A percentile compares a stretch with the other conserved stretches of the same genome.
Evolutionary conservation across 352 stramenopile species (phyloP).

Genomic region (Phytopythium delawarense): DNA sequence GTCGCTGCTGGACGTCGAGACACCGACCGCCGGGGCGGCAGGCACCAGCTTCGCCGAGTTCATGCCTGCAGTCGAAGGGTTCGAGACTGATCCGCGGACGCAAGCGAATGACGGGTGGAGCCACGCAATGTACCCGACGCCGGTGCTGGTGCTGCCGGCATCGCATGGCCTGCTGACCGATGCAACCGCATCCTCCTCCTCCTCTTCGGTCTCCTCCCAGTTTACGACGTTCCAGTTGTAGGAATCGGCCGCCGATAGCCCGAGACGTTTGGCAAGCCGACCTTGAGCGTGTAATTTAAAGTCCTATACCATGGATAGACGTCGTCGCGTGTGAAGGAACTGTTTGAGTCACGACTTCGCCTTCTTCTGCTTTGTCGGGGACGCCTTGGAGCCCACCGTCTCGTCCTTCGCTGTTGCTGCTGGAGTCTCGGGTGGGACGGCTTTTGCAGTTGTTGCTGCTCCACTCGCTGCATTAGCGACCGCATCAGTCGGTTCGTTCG

Average conservation of each 20-base stretch:
- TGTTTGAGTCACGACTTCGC: not conserved
- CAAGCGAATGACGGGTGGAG: not conserved
- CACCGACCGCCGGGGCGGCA: slow-evolving; percentile 7
- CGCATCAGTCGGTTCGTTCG: not conserved
- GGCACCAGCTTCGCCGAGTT: not conserved
- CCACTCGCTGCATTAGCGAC: not conserved
- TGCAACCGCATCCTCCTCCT: not conserved
- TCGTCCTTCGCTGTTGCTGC: not conserved
- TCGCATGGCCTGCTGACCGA: slow-evolving; percentile 6
- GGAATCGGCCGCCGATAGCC: not conserved
- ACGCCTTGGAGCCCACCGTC: not conserved
- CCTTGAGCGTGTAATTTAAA: slow-evolving; percentile 4
- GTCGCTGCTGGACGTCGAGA: slow-evolving; percentile 29
- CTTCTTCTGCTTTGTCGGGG: not conserved
- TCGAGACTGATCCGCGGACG: not conserved
- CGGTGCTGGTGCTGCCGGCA: not conserved
- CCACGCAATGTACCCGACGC: not conserved
- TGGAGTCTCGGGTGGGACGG: not conserved
- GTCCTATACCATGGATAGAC: not conserved
- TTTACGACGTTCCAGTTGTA: slow-evolving; percentile 10
- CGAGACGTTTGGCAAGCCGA: not conserved
- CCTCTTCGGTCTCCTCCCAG: not conserved
- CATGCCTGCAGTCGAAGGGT: not conserved
- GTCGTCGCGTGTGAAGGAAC: not conserved
- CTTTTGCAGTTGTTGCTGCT: not conserved